Conservation (phyloP, 305 asterid species). For the Fraxinus dipetala region DNA sequence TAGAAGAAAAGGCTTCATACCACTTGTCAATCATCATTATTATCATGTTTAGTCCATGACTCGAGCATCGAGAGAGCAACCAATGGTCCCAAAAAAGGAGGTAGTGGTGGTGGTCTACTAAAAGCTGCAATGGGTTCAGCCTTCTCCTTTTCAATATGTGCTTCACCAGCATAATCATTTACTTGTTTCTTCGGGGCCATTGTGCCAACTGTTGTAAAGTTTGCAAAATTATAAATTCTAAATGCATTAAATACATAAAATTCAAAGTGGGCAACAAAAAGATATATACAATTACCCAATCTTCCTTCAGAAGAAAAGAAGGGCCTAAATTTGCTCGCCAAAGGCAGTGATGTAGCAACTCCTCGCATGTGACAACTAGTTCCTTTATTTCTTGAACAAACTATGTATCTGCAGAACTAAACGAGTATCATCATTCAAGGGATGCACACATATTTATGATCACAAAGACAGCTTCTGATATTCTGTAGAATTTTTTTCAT, state of each 20-base stretch:
- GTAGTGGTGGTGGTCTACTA: conserved; percentile 51
- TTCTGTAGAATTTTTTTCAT: too few species aligned
- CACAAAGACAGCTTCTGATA: too few species aligned
- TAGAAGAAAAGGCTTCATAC: conserved; percentile 11
- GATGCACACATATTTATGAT: too few species aligned
- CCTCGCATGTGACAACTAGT: background rate
- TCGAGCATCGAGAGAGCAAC: conserved; percentile 55
- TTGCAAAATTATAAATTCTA: background rate
- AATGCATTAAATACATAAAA: background rate
- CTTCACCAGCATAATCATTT: background rate
- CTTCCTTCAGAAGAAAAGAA: background rate
- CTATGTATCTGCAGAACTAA: background rate
- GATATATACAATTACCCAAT: background rate
- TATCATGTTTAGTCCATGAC: conserved; percentile 39
- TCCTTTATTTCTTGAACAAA: background rate
- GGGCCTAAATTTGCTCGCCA: background rate
- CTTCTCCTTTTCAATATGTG: background rate
- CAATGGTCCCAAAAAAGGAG: conserved; percentile 62
- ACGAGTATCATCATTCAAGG: background rate
- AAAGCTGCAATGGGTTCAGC: conserved; percentile 24
- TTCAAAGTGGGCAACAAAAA: background rate
- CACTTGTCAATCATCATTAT: conserved; percentile 41
- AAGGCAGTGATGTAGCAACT: background rate
- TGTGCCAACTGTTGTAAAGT: conserved; percentile 43
- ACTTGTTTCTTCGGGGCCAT: conserved; percentile 11